A percentile compares a stretch with the other conserved stretches of the same genome.
phyloP scores from a whole-genome alignment of 2,329 filamentous ascomycete genomes.

The Ophiosphaerella herpotricha region DNA sequence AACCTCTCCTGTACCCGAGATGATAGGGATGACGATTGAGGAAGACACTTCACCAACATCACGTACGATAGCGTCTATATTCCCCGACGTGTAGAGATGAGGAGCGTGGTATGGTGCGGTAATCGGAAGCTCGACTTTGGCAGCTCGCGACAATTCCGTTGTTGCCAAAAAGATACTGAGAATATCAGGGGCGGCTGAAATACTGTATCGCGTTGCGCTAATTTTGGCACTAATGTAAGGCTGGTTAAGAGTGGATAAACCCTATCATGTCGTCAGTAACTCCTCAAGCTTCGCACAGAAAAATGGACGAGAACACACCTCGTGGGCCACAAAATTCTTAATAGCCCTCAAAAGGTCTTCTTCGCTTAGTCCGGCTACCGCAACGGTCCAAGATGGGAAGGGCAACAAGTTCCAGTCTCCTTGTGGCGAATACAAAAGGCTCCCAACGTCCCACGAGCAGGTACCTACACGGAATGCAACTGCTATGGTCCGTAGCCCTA shows the following conservation, averaged over 20 bases:
- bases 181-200: constrained; percentile 1
- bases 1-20: not conserved
- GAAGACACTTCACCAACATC: not conserved
- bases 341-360: not conserved
- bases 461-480: constrained; percentile 3
- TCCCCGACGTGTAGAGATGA: constrained; percentile 2
- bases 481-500: not conserved
- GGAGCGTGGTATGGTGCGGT: constrained; percentile 7
- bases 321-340: not conserved
- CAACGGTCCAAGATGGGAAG: not conserved
- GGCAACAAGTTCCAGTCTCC: not conserved
- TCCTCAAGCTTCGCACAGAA: not conserved
- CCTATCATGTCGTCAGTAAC: not conserved
- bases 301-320: not conserved
- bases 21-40: not conserved
- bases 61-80: not conserved
- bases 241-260: not conserved
- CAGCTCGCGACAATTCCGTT: not conserved
- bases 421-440: not conserved
- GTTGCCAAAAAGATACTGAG: not conserved
- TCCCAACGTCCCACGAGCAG: constrained; percentile 2
- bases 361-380: not conserved
- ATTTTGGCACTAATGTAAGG: constrained; percentile 2
- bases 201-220: not conserved
- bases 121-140: constrained; percentile 3